phyloP scores from a whole-genome alignment of 352 stramenopile genomes.

The Phytophthora citrophthora region DNA sequence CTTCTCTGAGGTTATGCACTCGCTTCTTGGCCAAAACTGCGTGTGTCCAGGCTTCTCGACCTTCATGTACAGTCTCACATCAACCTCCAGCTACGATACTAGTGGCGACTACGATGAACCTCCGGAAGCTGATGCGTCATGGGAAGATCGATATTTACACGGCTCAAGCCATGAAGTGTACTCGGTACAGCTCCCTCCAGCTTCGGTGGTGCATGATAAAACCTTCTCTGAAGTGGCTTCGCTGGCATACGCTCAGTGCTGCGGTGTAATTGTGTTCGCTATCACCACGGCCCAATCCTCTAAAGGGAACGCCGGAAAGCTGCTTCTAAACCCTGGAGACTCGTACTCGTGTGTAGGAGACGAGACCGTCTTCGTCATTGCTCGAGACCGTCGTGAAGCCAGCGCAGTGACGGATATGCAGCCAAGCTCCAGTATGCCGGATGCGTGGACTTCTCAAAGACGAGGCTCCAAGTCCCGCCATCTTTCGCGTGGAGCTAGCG shows the following conservation, averaged over 20 bases:
- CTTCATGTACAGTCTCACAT: slow-evolving; percentile 87
- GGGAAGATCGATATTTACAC: slow-evolving; percentile 75
- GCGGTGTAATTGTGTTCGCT: slow-evolving; percentile 76
- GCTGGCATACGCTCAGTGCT: slow-evolving; percentile 73
- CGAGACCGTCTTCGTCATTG: slow-evolving; percentile 78
- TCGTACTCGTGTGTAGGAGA: slow-evolving; percentile 73
- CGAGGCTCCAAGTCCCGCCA: slow-evolving; percentile 12
- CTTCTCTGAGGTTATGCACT: slow-evolving; percentile 84
- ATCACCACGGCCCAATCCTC: slow-evolving; percentile 42
- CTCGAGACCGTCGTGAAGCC: slow-evolving; percentile 43
- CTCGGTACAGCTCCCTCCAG: slow-evolving; percentile 63
- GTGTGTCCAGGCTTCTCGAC: slow-evolving; percentile 87
- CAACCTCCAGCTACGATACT: slow-evolving; percentile 64
- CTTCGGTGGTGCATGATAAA: slow-evolving; percentile 58
- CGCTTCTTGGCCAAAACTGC: slow-evolving; percentile 81
- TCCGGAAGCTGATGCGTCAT: slow-evolving; percentile 42
- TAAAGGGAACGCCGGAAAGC: slow-evolving; percentile 32
- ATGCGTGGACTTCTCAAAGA: slow-evolving; percentile 29
- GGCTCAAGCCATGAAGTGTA: slow-evolving; percentile 84
- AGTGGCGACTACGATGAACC: slow-evolving; percentile 35
- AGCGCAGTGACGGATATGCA: slow-evolving; percentile 34
- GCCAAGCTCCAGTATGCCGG: slow-evolving; percentile 20
- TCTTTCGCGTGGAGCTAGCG: slow-evolving; percentile 22
- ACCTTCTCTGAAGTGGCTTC: slow-evolving; percentile 82
- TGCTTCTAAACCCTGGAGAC: slow-evolving; percentile 77